Percentiles rank a stretch among this genome's conserved stretches.
phyloP scores from a whole-genome alignment of 352 stramenopile genomes.

The Pythium aquatile region DNA sequence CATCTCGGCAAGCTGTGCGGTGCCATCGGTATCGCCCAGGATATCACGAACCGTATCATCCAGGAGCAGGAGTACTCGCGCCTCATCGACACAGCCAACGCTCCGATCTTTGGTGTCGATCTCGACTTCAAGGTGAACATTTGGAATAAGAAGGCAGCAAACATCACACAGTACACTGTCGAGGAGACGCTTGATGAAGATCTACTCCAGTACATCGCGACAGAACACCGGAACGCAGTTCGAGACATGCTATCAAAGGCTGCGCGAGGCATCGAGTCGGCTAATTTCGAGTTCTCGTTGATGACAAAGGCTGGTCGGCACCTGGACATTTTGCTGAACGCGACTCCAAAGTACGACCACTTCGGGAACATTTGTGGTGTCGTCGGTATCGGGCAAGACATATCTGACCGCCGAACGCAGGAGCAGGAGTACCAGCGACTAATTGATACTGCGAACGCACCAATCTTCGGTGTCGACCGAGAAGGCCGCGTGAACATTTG shows the following conservation, averaged over 20 bases:
- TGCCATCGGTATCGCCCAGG: constrained; percentile 55
- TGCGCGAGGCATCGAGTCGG: not conserved
- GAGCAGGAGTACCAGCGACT: constrained; percentile 74
- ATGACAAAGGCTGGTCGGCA: not conserved
- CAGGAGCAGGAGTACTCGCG: constrained; percentile 67
- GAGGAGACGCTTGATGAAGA: not conserved
- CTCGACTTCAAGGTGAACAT: not conserved
- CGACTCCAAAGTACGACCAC: constrained; percentile 18
- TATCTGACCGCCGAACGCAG: constrained; percentile 58
- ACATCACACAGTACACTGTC: not conserved
- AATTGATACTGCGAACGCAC: constrained; percentile 59
- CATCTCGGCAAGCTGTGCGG: constrained; percentile 41
- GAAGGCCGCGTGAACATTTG: constrained; percentile 47
- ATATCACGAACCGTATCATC: constrained; percentile 60
- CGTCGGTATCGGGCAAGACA: constrained; percentile 74
- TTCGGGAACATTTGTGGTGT: constrained; percentile 55
- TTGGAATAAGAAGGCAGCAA: not conserved
- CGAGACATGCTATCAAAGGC: not conserved
- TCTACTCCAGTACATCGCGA: not conserved
- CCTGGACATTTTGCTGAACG: not conserved
- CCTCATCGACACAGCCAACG: constrained; percentile 67
- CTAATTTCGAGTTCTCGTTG: constrained; percentile 1
- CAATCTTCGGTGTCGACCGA: constrained; percentile 35
- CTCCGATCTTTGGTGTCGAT: not conserved
- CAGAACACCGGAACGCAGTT: not conserved